phyloP scores from a whole-genome alignment of 2,329 filamentous ascomycete species.

The Colletotrichum sp. region DNA sequence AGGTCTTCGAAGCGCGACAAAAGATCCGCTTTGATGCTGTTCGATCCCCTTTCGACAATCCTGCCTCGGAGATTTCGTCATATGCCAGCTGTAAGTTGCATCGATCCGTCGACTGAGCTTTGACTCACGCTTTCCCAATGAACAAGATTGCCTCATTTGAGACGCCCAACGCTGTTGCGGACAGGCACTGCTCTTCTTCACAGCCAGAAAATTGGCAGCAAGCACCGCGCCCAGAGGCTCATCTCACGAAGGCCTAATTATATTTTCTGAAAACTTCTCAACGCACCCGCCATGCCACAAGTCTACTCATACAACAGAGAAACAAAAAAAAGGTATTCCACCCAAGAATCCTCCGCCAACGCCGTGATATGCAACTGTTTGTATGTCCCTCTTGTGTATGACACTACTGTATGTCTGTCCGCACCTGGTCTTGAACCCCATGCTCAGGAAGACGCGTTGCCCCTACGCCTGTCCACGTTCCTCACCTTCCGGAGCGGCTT shows the following conservation, averaged over 20 bases:
- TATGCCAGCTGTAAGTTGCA: neutral
- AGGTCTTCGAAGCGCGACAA: neutral
- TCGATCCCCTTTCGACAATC: neutral
- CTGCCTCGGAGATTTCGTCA: neutral
- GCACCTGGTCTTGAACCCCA: neutral
- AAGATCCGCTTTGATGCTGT: neutral
- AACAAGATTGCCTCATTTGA: neutral
- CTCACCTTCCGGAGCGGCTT: constrained; percentile 58
- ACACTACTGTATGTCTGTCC: neutral
- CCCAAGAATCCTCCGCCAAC: neutral
- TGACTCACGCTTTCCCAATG: neutral
- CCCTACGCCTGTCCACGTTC: constrained; percentile 55
- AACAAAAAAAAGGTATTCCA: neutral
- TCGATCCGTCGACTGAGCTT: neutral
- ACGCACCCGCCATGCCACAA: neutral
- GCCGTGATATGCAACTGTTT: neutral
- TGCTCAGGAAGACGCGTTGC: constrained; percentile 3
- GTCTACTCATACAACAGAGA: neutral
- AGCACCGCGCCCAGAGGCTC: neutral
- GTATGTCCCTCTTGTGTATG: neutral
- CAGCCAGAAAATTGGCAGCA: fast-evolving
- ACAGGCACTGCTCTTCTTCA: neutral
- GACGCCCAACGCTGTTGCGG: neutral
- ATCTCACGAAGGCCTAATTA: neutral
- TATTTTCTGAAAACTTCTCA: neutral